These are phyloP conservation scores for Niebla homalea DNA, from an alignment of 495 filamentous ascomycete genomes.

Conservation along the genomic window DNA sequence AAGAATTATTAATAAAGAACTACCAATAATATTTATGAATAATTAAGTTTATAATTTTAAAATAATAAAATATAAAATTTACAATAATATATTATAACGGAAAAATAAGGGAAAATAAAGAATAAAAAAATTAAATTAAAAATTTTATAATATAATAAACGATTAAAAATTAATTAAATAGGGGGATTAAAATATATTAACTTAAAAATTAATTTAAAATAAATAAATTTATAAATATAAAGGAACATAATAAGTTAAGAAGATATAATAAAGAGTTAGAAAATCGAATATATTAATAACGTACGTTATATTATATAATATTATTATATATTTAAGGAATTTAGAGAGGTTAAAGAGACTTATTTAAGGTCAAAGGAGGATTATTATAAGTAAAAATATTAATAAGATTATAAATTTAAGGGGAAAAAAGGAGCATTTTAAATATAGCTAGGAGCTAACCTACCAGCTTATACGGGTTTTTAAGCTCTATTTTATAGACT, in stretches of 20 bases:
- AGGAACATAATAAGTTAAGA: too few species aligned
- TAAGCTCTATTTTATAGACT: too few species aligned
- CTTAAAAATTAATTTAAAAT: not conserved
- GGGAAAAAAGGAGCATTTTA: too few species aligned
- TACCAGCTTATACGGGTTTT: too few species aligned
- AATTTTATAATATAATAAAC: not conserved
- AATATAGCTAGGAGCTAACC: too few species aligned
- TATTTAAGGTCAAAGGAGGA: not conserved
- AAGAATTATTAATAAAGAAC: not conserved
- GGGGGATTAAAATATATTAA: not conserved
- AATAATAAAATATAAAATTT: not conserved
- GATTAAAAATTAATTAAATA: not conserved
- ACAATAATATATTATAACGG: not conserved
- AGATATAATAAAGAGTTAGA: too few species aligned
- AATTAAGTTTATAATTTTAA: not conserved
- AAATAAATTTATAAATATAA: too few species aligned
- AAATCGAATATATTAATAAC: not conserved
- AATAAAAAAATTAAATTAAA: not conserved
- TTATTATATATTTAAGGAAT: not conserved
- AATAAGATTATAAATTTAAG: not conserved
- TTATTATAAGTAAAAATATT: not conserved
- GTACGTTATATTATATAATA: not conserved
- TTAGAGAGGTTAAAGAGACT: too few species aligned
- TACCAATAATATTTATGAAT: not conserved
- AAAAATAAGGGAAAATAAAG: constrained; percentile 12